A percentile compares a stretch with the other conserved stretches of the same genome.
Evolutionary conservation across 164 flowering plant species (phyloP).

Genomic region (Magnolia kwangsiensis): DNA sequence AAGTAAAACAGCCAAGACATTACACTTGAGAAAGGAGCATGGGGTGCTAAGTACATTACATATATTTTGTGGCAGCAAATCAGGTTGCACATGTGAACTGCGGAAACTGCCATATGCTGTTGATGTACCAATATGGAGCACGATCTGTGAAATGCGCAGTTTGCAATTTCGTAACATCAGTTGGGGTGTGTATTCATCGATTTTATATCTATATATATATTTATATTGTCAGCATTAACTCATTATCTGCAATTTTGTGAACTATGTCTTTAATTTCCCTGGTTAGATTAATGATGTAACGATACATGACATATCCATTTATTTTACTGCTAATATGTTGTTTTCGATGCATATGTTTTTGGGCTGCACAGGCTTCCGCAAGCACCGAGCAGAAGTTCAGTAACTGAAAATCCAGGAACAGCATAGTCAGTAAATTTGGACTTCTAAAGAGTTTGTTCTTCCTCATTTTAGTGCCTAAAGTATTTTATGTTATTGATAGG

Average conservation of each 20-base stretch:
- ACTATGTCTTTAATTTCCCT: too few relatives aligned
- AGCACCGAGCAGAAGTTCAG: constrained; percentile 72
- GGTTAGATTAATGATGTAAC: background rate
- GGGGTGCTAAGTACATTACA: background rate
- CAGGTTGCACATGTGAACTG: constrained; percentile 93
- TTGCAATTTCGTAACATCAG: constrained; percentile 83
- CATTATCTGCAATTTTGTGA: too few relatives aligned
- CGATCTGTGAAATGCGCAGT: constrained; percentile 91
- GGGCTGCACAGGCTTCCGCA: constrained; percentile 54
- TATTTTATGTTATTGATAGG: background rate
- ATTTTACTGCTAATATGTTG: background rate
- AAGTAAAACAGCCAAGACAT: background rate
- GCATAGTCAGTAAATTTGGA: background rate
- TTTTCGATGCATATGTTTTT: background rate
- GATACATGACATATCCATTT: background rate
- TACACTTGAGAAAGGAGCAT: background rate
- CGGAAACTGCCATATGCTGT: constrained; percentile 76
- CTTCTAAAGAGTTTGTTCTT: constrained; percentile 3
- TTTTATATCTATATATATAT: background rate
- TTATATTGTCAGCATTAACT: background rate
- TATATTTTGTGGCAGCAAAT: constrained; percentile 51
- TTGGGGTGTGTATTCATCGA: constrained; percentile 53
- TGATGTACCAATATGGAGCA: constrained; percentile 96
- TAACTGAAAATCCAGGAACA: constrained; percentile 21
- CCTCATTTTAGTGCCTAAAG: constrained; percentile 7